Base-by-base conservation (phyloP, 2,329 filamentous ascomycete species). In the Aspergillus cejpii region DNA sequence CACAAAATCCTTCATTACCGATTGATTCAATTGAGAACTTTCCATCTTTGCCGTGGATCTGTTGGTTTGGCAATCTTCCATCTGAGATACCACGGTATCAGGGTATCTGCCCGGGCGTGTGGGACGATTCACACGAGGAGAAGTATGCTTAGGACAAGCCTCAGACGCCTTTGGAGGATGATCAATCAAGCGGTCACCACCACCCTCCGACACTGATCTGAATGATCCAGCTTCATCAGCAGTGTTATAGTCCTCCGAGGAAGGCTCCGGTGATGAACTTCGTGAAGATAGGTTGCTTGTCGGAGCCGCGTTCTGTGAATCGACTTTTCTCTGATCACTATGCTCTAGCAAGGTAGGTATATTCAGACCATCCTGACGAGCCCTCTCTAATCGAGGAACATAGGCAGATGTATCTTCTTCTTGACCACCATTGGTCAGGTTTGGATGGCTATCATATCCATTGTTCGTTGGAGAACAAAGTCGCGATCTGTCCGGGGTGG, bases 1-100 rank as follows among this genome's bases (percentile, higher is more conserved):
- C 14, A 70, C 65, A 44, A 71, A 71, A 10, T 67, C 45, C 43
- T 71, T 71, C 19, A 57, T 55, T 33, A 70, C 48, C 7, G 57
- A 41, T 41, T 61, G 56, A 21, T 53, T 51, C 17, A 52, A 45
- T 19, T 40, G 44, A 14, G 42, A 27, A 15, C 34, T 7, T 20
- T 48, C 58, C 12, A 39, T n/a, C 19, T 48, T 51, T 41, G 52
- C 50, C 6, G 40, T 29, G 28, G 49, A 41, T 26, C 44, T 55
- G 34, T 45, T 47, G 12, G 24, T 10, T 23, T 50, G 37, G 20
- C 31, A 5, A 17, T 43, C 42, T 14, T 41, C 8, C 15, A 23
- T 37, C 34, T 40, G 41, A 26, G 39, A 24, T 21, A 41, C n/a
- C 20, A n/a, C 28, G 26, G 36, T 3, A 23, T 15, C 23, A 21